These are phyloP conservation scores for Cryptosporidium bovis DNA, from an alignment of 169 alveolate species.

Conservation along the genomic window DNA sequence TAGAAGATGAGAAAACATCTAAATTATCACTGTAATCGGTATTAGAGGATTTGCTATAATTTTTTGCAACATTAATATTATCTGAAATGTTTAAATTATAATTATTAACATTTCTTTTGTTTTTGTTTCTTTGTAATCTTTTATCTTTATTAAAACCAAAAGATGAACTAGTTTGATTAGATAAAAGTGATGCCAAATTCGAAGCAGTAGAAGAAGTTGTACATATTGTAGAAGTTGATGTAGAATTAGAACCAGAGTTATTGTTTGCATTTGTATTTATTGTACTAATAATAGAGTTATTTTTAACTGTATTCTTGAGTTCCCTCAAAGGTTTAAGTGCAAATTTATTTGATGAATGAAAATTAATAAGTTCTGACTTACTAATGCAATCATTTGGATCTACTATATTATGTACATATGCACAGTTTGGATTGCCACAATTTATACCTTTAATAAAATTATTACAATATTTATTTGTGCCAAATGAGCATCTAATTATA, in stretches of 20 bases:
- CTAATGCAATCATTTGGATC: conserved; percentile 76
- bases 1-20: too few species aligned
- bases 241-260: background rate
- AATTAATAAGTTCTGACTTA: conserved; percentile 63
- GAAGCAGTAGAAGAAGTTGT: too few species aligned
- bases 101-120: conserved; percentile 3
- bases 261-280: background rate
- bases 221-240: too few species aligned
- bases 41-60: too few species aligned
- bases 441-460: conserved; percentile 87
- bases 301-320: conserved; percentile 7
- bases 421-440: conserved; percentile 91
- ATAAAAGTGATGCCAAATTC: too few species aligned
- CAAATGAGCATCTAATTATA: conserved; percentile 90
- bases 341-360: conserved; percentile 67
- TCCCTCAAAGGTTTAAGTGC: conserved; percentile 55
- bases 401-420: conserved; percentile 90
- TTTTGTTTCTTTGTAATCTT: background rate
- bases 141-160: background rate
- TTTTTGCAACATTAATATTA: too few species aligned
- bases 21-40: too few species aligned
- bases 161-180: too few species aligned
- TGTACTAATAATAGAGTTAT: background rate
- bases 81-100: background rate
- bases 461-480: conserved; percentile 94